phyloP scores from a whole-genome alignment of 306 rosid species.

The Medicago lupulina region DNA sequence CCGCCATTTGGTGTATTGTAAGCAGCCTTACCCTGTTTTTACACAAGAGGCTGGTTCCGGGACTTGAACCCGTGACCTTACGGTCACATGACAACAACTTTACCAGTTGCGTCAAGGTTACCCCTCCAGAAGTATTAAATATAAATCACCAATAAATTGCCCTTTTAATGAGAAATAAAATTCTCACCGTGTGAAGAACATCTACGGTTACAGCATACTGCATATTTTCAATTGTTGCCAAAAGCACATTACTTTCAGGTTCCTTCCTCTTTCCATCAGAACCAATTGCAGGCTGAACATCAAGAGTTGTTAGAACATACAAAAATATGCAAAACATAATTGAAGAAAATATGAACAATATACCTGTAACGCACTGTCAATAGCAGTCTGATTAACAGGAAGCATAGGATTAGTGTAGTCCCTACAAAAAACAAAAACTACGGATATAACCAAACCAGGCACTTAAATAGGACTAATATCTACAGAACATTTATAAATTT shows the following conservation, averaged over 20 bases:
- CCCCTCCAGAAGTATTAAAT: constrained; percentile 11
- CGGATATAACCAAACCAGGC: constrained; percentile 18
- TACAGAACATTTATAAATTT: not conserved
- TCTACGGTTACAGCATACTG: constrained; percentile 93
- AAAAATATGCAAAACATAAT: not conserved
- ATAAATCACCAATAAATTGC: constrained; percentile 30
- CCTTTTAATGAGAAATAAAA: not conserved
- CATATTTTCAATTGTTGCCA: constrained; percentile 93
- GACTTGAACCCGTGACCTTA: too few species aligned
- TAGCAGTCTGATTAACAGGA: constrained; percentile 92
- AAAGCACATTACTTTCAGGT: constrained; percentile 84
- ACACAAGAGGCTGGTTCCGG: too few species aligned
- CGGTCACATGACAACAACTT: too few species aligned
- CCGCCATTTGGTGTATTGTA: too few species aligned
- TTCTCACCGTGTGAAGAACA: constrained; percentile 77
- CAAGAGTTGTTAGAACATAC: constrained; percentile 44
- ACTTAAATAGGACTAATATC: constrained; percentile 28
- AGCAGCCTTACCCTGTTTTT: too few species aligned
- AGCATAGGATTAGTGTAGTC: constrained; percentile 95
- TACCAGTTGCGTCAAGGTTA: too few species aligned
- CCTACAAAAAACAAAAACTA: constrained; percentile 53
- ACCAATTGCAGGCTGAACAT: constrained; percentile 70
- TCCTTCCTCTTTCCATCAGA: constrained; percentile 93
- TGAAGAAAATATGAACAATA: constrained; percentile 27
- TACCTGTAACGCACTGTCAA: constrained; percentile 82